Conservation (phyloP, 805 yeast species). For the Saccharomycopsis sp. region DNA sequence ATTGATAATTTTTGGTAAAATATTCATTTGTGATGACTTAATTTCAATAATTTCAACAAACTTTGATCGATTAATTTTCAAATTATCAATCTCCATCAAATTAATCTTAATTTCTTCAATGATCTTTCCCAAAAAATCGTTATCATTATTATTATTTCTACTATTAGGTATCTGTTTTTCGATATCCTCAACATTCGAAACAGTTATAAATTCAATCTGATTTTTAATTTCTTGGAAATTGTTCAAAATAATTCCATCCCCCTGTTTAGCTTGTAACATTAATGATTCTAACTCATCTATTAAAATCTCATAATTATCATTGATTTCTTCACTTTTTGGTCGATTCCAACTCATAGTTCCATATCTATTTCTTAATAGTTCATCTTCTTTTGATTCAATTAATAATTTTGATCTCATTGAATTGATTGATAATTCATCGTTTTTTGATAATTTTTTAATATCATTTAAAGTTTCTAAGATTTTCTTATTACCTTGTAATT, state of each 20-base stretch:
- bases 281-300: conserved; percentile 31
- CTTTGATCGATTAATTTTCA: conserved; percentile 26
- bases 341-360: conserved; percentile 51
- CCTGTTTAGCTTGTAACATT: conserved; percentile 44
- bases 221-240: conserved; percentile 41
- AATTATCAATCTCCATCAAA: conserved; percentile 22
- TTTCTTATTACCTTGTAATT: conserved; percentile 40
- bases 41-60: conserved; percentile 33
- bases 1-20: conserved; percentile 43
- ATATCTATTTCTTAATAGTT: conserved; percentile 34
- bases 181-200: conserved; percentile 23
- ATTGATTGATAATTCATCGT: conserved; percentile 33
- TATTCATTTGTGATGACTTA: conserved; percentile 35
- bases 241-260: conserved; percentile 44
- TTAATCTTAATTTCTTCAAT: conserved; percentile 29
- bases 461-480: conserved; percentile 36
- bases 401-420: conserved; percentile 37
- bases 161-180: conserved; percentile 24
- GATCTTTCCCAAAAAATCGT: conserved; percentile 18
- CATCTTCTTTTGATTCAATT: conserved; percentile 48
- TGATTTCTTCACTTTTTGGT: conserved; percentile 33
- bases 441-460: conserved; percentile 31
- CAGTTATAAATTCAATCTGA: conserved; percentile 33
- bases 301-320: conserved; percentile 20
- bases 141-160: conserved; percentile 21